These are phyloP conservation scores for Begonia loranthoides DNA, from an alignment of 306 rosid species.

Conservation along the genomic window DNA sequence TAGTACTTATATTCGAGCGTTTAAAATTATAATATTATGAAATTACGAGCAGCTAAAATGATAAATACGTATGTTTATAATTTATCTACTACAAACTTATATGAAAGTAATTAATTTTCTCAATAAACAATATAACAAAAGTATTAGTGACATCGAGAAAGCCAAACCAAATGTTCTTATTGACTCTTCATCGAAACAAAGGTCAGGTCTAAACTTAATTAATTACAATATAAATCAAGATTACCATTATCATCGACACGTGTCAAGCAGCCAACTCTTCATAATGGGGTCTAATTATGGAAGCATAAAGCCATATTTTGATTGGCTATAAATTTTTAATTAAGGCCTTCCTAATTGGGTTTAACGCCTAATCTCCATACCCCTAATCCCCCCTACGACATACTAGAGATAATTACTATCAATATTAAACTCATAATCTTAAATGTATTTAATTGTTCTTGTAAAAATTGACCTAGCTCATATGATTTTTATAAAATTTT, in stretches of 20 bases:
- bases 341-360: neutral
- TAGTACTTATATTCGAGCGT: no score
- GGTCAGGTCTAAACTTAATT: slow-evolving; percentile 3
- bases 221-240: neutral
- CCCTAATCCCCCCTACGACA: neutral
- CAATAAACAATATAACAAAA: no score
- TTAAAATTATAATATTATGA: no score
- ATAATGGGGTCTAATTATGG: slow-evolving; percentile 12
- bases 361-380: neutral
- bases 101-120: no score
- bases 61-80: no score
- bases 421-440: neutral
- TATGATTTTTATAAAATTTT: no score
- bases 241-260: slow-evolving; percentile 13
- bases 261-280: slow-evolving; percentile 22
- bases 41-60: no score
- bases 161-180: neutral
- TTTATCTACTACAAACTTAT: no score
- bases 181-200: slow-evolving; percentile 11
- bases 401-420: neutral
- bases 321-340: slow-evolving; percentile 21
- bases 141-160: no score
- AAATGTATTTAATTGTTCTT: no score
- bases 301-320: slow-evolving; percentile 23
- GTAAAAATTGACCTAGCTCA: no score